Evolutionary conservation across 2,329 filamentous ascomycete genomes (phyloP), one percentile per base, ranked within the genome.

Genomic region (Neonectria coccinea): DNA sequence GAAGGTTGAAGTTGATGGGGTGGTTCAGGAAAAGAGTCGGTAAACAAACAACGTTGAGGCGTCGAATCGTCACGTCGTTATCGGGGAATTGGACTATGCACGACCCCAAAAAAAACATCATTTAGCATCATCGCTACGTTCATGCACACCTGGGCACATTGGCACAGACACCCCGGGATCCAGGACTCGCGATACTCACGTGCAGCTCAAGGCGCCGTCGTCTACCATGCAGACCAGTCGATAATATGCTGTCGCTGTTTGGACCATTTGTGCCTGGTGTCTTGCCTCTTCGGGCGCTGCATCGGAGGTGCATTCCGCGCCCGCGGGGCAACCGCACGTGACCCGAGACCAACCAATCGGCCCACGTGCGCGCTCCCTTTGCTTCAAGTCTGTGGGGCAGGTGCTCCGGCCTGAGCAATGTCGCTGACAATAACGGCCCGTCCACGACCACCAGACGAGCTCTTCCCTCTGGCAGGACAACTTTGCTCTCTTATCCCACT

Each of bases 311-410:
- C 59, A 54, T 59, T 59, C 64, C 64, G 67, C 61, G 56, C 14
- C 58, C 65, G 69, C 67, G 70, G 69, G 66, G 70, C 65, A 52
- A 55, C 11, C 25, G 31, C 76, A 77, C 75, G 74, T 77, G 75
- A 76, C 62, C 36, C 3, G 12, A 42, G 54, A 50, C 72, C 71
- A 76, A 77, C 75, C 72, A 78, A 68, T 69, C 59, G 56, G 65
- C 65, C 72, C 76, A 78, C 77, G 77, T 79, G 77, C 74, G 51
- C 50, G 18, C 42, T 18, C 48, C 55, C 63, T 59, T 61, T 58
- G 63, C 47, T 66, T 57, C 25, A 25, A 25, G 18, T 53, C 61
- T 53, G 50, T 48, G 58, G 29, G 52, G 56, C 65, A 63, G 68
- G 63, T 67, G 25, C 52, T 65, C 36, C 36, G 16, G 36, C 66